Base-by-base conservation (phyloP, 306 rosid genomes). In the Castanea crenata region DNA sequence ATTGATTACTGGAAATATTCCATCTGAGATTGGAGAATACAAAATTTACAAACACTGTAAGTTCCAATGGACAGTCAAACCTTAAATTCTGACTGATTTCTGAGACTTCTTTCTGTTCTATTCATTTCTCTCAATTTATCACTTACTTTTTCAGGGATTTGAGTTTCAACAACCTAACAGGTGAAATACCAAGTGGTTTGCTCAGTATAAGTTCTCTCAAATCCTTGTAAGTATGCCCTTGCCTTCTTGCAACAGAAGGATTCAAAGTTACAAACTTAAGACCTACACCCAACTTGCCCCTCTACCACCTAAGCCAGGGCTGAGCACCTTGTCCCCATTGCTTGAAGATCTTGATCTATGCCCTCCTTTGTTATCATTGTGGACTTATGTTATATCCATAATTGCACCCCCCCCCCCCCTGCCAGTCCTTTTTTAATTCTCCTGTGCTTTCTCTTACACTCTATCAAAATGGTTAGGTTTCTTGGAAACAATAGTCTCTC, bases 401-500 rank as follows among this genome's bases (percentile, higher is more conserved):
- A 44, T 0, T 10, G 7, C 51, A 2, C 3, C 12, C 12, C 2
- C 2, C 10, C 12, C 49, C 13, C 51, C 51, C 51, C 46, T 23
- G 23, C 46, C 46, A 5, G 10, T 23, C 6, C 62, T n/a, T 59
- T 12, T 44, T 10, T 51, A 32, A 8, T 44, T 34, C 51, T 44
- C 8, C 7, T 73, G 6, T 23, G 18, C 56, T 46, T 46, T 78
- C 49, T 55, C 12, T 44, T 21, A n/a, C 51, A 18, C 4, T 11
- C 9, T 3, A 25, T 21, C 23, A 29, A n/a, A 69, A 56, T 74
- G 56, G 23, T 71, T 44, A 83, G 86, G 64, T 83, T 78, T 83
- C 86, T 83, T 78, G 86, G 86, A 52, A 83, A 78, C 77, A 83
- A 83, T 59, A 74, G 77, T 69, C 59, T 83, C 8, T 67, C 80